phyloP scores from a whole-genome alignment of 176 grass and related monocot species.

The Aegilops speltoides region DNA sequence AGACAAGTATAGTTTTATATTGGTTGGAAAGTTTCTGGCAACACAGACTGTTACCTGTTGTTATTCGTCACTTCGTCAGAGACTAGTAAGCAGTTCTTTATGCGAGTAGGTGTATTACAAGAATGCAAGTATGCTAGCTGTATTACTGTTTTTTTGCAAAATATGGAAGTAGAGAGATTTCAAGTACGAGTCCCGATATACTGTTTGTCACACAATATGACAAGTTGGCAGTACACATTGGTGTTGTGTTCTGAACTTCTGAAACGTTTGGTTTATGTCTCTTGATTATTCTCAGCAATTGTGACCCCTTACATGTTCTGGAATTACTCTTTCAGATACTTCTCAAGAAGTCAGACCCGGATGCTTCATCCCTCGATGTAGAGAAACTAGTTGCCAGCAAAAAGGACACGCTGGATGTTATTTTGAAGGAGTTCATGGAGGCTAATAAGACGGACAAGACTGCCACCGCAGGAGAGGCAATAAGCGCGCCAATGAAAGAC shows the following conservation, averaged over 20 bases:
- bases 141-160: neutral
- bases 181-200: neutral
- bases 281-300: slow-evolving; percentile 16
- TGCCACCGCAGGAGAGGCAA: slow-evolving; percentile 21
- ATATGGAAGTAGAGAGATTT: neutral
- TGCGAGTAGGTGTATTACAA: neutral
- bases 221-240: neutral
- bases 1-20: neutral
- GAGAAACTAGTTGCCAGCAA: slow-evolving; percentile 64
- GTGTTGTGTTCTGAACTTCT: neutral
- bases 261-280: neutral
- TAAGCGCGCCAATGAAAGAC: neutral
- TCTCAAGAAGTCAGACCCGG: slow-evolving; percentile 70
- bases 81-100: neutral
- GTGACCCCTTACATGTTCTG: neutral
- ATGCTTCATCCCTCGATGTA: slow-evolving; percentile 74
- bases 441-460: slow-evolving; percentile 38
- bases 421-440: slow-evolving; percentile 50
- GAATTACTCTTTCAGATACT: slow-evolving; percentile 60
- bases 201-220: neutral
- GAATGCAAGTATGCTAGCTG: no score
- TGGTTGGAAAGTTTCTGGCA: neutral
- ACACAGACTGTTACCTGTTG: neutral
- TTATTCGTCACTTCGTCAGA: neutral
- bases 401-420: slow-evolving; percentile 72